Evolutionary conservation across 2,329 filamentous ascomycete genomes (phyloP), one percentile per base, ranked within the genome.

Genomic region (Cladosporium austrohemisphaericum): DNA sequence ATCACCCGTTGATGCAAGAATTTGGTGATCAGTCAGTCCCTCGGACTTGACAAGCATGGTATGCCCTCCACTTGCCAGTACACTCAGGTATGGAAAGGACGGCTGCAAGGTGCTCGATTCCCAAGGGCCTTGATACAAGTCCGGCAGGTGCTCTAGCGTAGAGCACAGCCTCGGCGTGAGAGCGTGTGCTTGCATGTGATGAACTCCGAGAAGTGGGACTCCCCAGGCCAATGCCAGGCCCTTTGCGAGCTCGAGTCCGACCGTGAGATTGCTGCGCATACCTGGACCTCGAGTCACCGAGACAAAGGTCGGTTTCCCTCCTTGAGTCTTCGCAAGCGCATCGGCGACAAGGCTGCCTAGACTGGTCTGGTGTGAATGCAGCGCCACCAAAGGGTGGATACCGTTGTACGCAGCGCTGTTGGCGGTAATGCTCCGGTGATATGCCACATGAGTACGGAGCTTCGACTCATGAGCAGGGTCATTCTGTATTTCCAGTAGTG

Each of bases 101-200:
- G 85, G 86, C 9, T 62, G 40, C 2, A 54, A 37, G 22, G 10
- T 51, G 40, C 18, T 14, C 25, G 37, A n/a, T 18, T 20, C 32
- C 38, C 38, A 41, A 8, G 47, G 20, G 11, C 32, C 37, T 41
- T 41, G 29, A 18, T 36, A 29, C 5, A 41, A n/a, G 4, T 50
- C 47, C 4, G 31, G 31, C 31, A 38, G 29, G 10, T 19, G 28
- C 25, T 41, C 38, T 3, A 50, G 29, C 14, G 47, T 50, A 4
- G 31, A 23, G 22, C 47, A 83, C 33, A 98, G 78, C 8, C 89
- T 78, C 13, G 92, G 87, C 14, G 93, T 97, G 54, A 98, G 72
- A 14, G 93, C 86, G 68, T 98, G 93, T 9, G 91, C 93, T 66
- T 96, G 91, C 93, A 98, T 97, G 68, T 98, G 93, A 67, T 98